Percentiles rank a stretch among this genome's conserved stretches.
Evolutionary conservation across 345 rosid genomes (phyloP).

Genomic region (Pelargonium nanum): DNA sequence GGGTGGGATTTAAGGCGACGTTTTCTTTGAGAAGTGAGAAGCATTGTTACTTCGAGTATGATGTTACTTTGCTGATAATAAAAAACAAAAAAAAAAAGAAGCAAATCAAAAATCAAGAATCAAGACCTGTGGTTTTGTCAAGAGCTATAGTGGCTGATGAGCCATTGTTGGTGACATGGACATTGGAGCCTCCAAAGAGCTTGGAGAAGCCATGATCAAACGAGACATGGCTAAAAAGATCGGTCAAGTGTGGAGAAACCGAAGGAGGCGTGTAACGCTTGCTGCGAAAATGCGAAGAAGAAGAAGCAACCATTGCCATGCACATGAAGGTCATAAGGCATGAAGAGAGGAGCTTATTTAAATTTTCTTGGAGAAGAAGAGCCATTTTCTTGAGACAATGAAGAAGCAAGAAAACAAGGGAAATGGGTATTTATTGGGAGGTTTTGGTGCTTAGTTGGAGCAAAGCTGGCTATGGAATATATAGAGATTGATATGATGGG

Average conservation of each 20-base stretch:
- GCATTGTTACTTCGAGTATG: neutral
- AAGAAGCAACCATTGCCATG: constrained; percentile 22
- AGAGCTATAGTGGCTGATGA: constrained; percentile 57
- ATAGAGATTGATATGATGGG: too few relatives aligned
- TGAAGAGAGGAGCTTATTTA: constrained; percentile 3
- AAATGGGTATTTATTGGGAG: neutral
- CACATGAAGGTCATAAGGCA: constrained; percentile 29
- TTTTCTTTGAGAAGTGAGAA: too few relatives aligned
- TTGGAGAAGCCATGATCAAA: constrained; percentile 35
- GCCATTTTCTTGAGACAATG: neutral
- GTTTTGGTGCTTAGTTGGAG: neutral
- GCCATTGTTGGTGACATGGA: constrained; percentile 43
- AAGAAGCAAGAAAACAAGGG: neutral
- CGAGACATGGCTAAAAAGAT: constrained; percentile 41
- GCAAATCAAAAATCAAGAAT: neutral
- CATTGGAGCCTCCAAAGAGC: constrained; percentile 46
- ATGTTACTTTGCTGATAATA: neutral
- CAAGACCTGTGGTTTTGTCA: constrained; percentile 54
- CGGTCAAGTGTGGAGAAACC: constrained; percentile 46
- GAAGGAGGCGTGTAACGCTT: constrained; percentile 42
- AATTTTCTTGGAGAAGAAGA: constrained; percentile 11
- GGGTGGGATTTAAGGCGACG: too few relatives aligned
- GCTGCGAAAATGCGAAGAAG: constrained; percentile 35
- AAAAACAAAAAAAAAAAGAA: neutral
- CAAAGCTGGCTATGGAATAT: neutral